A percentile compares a stretch with the other conserved stretches of the same genome.
Evolutionary conservation across 2,329 filamentous ascomycete genomes (phyloP).

Genomic region (Fusarium sp.): DNA sequence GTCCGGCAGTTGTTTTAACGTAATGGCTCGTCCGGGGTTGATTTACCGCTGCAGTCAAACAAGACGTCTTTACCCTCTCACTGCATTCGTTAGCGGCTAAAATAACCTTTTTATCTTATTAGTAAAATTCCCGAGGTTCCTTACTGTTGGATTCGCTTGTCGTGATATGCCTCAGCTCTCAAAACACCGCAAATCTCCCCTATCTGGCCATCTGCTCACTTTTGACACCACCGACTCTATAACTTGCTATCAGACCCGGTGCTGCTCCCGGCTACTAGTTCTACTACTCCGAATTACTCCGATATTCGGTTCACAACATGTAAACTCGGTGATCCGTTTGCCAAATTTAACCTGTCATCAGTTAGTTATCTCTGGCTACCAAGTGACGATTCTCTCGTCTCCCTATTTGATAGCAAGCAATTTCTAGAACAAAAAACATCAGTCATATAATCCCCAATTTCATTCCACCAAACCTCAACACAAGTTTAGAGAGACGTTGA

Average conservation of each 20-base stretch:
- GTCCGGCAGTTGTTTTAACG: slow-evolving; percentile 49
- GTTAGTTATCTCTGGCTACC: slow-evolving; percentile 38
- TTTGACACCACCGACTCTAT: slow-evolving; percentile 30
- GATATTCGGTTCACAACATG: slow-evolving; percentile 24
- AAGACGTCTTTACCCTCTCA: slow-evolving; percentile 7
- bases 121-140: slow-evolving; percentile 26
- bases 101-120: slow-evolving; percentile 42
- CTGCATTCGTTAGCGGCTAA: slow-evolving; percentile 36
- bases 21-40: slow-evolving; percentile 46
- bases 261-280: slow-evolving; percentile 5
- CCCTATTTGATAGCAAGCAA: slow-evolving; percentile 28
- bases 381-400: slow-evolving; percentile 25
- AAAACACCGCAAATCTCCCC: slow-evolving; percentile 32
- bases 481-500: not conserved
- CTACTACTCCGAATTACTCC: slow-evolving; percentile 34
- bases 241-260: slow-evolving; percentile 5
- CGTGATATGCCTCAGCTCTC: slow-evolving; percentile 17
- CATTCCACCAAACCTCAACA: not conserved
- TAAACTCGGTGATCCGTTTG: slow-evolving; percentile 10
- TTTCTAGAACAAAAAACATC: slow-evolving; percentile 28
- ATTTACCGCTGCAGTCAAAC: slow-evolving; percentile 32
- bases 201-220: slow-evolving; percentile 45
- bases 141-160: slow-evolving; percentile 19
- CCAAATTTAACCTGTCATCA: slow-evolving; percentile 35
- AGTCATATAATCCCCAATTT: slow-evolving; percentile 25